These are phyloP conservation scores for Hypoxylon fuscum DNA, from an alignment of 495 filamentous ascomycete species.

Conservation along the genomic window DNA sequence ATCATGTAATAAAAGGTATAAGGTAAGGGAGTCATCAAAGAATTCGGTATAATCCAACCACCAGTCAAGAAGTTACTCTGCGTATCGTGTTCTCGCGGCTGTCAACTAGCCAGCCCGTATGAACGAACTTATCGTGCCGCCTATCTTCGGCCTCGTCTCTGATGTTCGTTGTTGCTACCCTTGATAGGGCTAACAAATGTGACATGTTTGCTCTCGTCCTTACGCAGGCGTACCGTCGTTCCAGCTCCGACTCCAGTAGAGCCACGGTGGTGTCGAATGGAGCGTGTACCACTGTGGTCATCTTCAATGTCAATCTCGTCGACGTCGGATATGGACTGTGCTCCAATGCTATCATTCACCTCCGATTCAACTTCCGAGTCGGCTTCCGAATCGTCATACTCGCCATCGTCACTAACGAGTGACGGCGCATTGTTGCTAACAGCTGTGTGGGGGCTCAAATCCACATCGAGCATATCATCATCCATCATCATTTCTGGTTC, in stretches of 20 bases:
- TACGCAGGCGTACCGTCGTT: conserved; percentile 51
- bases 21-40: conserved; percentile 19
- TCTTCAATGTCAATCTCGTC: conserved; percentile 60
- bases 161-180: conserved; percentile 44
- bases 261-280: conserved; percentile 48
- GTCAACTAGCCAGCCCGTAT: conserved; percentile 10
- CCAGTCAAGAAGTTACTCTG: conserved; percentile 6
- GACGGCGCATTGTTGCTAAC: conserved; percentile 84
- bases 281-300: conserved; percentile 48
- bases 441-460: conserved; percentile 81
- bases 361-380: conserved; percentile 55
- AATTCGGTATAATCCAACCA: conserved; percentile 39
- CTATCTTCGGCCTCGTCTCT: conserved; percentile 39
- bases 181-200: conserved; percentile 55
- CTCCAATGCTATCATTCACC: conserved; percentile 51
- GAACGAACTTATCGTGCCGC: conserved; percentile 4
- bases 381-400: conserved; percentile 69
- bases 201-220: conserved; percentile 56
- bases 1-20: conserved; percentile 44
- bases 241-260: conserved; percentile 40
- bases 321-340: conserved; percentile 57
- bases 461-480: conserved; percentile 63
- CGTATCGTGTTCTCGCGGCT: conserved; percentile 1
- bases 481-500: conserved; percentile 54
- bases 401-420: conserved; percentile 86